phyloP scores from a whole-genome alignment of 1,139 yeast species.

The Zygoascus hellenicus region DNA sequence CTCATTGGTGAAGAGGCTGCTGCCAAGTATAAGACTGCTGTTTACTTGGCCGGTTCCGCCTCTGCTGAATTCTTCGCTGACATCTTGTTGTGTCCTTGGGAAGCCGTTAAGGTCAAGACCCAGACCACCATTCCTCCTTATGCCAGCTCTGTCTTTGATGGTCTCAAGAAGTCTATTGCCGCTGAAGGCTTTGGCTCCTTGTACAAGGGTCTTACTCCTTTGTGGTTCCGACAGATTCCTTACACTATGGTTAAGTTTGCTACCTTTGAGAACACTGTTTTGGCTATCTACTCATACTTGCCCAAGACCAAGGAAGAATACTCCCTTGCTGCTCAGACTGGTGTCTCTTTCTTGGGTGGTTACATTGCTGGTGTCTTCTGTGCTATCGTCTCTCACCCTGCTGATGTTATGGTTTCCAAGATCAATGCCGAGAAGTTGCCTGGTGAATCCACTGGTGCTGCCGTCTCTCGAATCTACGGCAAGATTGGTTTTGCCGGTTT shows the following conservation, averaged over 20 bases:
- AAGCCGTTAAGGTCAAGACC: constrained; percentile 86
- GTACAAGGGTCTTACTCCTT: constrained; percentile 51
- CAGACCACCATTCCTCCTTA: constrained; percentile 88
- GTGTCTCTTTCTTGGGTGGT: constrained; percentile 90
- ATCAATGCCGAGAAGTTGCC: constrained; percentile 69
- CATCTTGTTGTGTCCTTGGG: constrained; percentile 82
- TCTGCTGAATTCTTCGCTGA: constrained; percentile 92
- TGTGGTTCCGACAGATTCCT: constrained; percentile 94
- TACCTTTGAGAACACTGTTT: constrained; percentile 84
- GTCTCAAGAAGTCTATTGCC: constrained; percentile 59
- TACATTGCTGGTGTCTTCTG: constrained; percentile 95
- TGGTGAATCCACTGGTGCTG: constrained; percentile 60
- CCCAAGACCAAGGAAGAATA: constrained; percentile 23
- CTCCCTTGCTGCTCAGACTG: constrained; percentile 68
- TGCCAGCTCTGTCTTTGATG: constrained; percentile 57
- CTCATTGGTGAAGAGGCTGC: constrained; percentile 62
- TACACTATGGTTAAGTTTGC: constrained; percentile 97
- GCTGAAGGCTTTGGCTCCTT: constrained; percentile 22
- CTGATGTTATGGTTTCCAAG: constrained; percentile 95
- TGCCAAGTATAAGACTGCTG: constrained; percentile 59
- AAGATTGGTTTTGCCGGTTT: constrained; percentile 83
- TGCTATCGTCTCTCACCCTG: constrained; percentile 93
- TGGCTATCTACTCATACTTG: constrained; percentile 25
- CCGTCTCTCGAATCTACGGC: constrained; percentile 65
- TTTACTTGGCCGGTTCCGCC: constrained; percentile 81